Evolutionary conservation across 371 early-diverging fungal genomes (phyloP).

Genomic region (Mucor piriformis): DNA sequence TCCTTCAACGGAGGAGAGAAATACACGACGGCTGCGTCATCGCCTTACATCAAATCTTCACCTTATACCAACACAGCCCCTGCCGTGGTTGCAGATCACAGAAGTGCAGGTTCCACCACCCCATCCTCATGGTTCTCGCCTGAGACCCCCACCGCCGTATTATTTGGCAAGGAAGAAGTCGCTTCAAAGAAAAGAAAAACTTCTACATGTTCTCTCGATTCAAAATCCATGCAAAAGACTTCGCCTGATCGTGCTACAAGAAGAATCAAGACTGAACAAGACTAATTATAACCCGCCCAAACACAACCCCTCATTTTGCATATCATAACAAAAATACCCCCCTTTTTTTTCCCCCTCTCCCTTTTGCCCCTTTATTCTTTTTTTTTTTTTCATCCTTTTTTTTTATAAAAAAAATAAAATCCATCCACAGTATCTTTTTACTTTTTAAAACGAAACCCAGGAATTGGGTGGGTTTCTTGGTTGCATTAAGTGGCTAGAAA

Average conservation of each 20-base stretch:
- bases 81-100: background rate
- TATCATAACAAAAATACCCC: background rate
- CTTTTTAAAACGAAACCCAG: no score
- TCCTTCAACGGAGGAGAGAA: no score
- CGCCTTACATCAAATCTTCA: slow-evolving; percentile 12
- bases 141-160: slow-evolving; percentile 27
- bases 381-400: background rate
- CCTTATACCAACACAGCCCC: slow-evolving; percentile 5
- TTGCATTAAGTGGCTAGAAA: no score
- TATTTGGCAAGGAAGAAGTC: slow-evolving; percentile 7
- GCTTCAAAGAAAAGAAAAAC: slow-evolving; percentile 8
- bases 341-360: background rate
- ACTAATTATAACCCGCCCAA: background rate
- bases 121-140: slow-evolving; percentile 32
- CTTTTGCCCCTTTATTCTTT: background rate
- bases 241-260: slow-evolving; percentile 4
- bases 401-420: background rate
- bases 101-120: slow-evolving; percentile 18
- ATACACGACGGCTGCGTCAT: no score
- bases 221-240: background rate
- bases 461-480: no score
- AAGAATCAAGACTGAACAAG: slow-evolving; percentile 2
- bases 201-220: background rate
- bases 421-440: no score
- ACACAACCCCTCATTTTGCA: background rate